Evolutionary conservation across 495 filamentous ascomycete genomes (phyloP), one percentile per base, ranked within the genome.

Genomic region (Amorphotheca resinae): DNA sequence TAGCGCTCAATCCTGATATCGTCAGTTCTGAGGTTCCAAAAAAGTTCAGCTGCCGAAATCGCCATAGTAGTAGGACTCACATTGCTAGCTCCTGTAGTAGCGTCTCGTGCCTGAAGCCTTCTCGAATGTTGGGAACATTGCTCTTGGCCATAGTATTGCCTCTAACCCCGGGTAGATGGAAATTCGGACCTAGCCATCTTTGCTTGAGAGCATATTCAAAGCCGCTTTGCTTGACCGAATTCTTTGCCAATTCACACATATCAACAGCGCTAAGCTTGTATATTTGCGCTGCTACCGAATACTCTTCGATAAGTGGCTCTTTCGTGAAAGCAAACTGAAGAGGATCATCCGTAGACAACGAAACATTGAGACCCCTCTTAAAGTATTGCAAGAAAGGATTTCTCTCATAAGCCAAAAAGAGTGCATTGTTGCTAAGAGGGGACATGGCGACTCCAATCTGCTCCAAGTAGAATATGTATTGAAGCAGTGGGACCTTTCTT

Each of bases 371-470:
- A 1, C 91, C 91, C 28, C 88, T 78, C 56, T 82, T 84, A 64
- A 96, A 96, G 61, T 96, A 98, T 57, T 80, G 83, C 41, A 87
- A 72, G 61, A 93, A 96, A 0, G 91, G 91, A 55, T 98, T 98
- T 44, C 93, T 79, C 59, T 98, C 91, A 58, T 98, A 98, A 15
- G 91, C 88, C 30, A 98, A 68, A 64, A 98, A 98, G 22, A 98
- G 62, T 0, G 91, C 91, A 53, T 98, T 98, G 68, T 98, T 98
- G 58, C 86, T 94, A 22, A 98, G 76, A 20, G 91, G 91, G 8
- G 91, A 96, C 91, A 98, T 98, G 42, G 91, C 91, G 55, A 98
- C 91, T 42, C 91, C 91, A 48, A 98, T 95, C 56, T 93, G 87
- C 53, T 98, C 87, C 17, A 98, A 76, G 51, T 98, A 98, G 64